These are phyloP conservation scores for Fusarium phyllophilum DNA, from an alignment of 2,329 filamentous ascomycete species.

Conservation along the genomic window DNA sequence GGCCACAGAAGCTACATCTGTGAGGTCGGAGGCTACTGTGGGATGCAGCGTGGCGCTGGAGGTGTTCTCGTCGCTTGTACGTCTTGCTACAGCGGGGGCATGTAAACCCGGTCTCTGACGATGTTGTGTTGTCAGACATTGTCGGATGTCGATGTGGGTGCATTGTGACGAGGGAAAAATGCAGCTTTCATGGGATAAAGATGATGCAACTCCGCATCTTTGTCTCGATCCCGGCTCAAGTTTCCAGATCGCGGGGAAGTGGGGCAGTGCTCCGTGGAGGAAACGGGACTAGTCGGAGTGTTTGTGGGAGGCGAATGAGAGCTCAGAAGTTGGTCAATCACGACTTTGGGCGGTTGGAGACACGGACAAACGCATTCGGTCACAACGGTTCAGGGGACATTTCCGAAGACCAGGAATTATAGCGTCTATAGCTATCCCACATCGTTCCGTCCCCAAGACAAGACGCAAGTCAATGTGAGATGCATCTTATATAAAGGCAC, in stretches of 20 bases:
- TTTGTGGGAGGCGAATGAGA: constrained; percentile 5
- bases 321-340: neutral
- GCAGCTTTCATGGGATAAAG: neutral
- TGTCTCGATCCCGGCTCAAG: neutral
- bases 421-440: neutral
- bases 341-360: neutral
- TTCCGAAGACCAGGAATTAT: neutral
- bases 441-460: neutral
- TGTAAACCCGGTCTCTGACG: neutral
- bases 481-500: neutral
- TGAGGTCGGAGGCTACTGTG: neutral
- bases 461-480: accelerated
- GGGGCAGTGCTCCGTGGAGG: neutral
- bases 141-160: neutral
- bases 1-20: neutral
- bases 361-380: neutral
- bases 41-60: neutral
- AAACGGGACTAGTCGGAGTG: neutral
- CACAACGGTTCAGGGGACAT: neutral
- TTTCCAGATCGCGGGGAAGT: constrained; percentile 1
- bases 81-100: neutral
- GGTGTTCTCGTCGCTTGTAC: constrained; percentile 5
- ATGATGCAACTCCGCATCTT: neutral
- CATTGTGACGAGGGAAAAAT: neutral
- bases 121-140: neutral